Percentiles rank a stretch among this genome's conserved stretches.
These are phyloP conservation scores for Galerina sulciceps DNA, from an alignment of 768 basidiomycete genomes.

Conservation along the genomic window DNA sequence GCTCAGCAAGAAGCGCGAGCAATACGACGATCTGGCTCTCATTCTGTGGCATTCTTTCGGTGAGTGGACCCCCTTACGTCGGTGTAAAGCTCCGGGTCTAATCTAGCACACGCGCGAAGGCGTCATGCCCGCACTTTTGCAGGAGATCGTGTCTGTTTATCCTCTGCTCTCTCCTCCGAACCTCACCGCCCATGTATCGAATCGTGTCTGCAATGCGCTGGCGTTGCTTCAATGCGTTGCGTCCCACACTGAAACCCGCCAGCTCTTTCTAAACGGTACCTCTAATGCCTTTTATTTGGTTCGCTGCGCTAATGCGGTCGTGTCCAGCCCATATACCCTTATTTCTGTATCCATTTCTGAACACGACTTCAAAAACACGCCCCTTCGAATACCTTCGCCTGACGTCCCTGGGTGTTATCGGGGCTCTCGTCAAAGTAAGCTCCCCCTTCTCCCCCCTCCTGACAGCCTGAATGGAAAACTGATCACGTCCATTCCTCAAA, in stretches of 20 bases:
- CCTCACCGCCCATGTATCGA: constrained; percentile 96
- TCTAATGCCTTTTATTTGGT: neutral
- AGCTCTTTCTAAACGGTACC: constrained; percentile 90
- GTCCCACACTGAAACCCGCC: constrained; percentile 94
- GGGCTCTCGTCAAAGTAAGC: constrained; percentile 93
- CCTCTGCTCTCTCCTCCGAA: constrained; percentile 94
- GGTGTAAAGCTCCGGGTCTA: neutral
- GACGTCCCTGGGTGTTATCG: constrained; percentile 98
- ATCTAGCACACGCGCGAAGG: constrained; percentile 47
- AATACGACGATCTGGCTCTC: constrained; percentile 97
- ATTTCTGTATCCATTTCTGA: constrained; percentile 98
- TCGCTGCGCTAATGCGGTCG: constrained; percentile 36
- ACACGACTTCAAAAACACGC: constrained; percentile 98
- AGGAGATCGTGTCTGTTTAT: constrained; percentile 98
- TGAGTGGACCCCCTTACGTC: constrained; percentile 32
- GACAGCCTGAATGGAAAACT: neutral
- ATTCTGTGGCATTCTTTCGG: constrained; percentile 99
- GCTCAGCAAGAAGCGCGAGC: constrained; percentile 97
- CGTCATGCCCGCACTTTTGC: constrained; percentile 95
- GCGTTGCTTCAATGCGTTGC: constrained; percentile 98
- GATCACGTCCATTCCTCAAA: constrained; percentile 29
- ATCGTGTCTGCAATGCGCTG: constrained; percentile 98
- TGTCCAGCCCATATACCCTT: constrained; percentile 95
- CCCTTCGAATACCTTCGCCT: constrained; percentile 99
- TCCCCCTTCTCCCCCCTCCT: neutral